A percentile compares a stretch with the other conserved stretches of the same genome.
Evolutionary conservation across 2,329 filamentous ascomycete genomes (phyloP).

Genomic region (Myriangium duriaei): DNA sequence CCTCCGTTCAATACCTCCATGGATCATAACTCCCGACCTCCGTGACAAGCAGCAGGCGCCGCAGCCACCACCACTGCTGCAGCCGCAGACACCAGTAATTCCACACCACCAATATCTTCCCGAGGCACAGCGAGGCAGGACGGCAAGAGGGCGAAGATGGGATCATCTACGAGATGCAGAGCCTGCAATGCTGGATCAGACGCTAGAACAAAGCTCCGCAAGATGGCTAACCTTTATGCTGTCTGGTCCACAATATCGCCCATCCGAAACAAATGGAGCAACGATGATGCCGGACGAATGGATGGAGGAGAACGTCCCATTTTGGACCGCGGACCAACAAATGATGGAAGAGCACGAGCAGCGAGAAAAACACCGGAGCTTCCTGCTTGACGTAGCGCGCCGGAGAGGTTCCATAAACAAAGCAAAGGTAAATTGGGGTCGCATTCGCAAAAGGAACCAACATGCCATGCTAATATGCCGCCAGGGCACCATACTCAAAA

Average conservation of each 20-base stretch:
- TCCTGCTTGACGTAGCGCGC: conserved; percentile 36
- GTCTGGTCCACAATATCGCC: conserved; percentile 19
- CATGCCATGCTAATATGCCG: too few relatives aligned
- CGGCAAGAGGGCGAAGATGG: conserved; percentile 24
- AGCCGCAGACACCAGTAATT: conserved; percentile 13
- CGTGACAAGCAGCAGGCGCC: conserved; percentile 15
- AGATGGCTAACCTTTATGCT: conserved; percentile 27
- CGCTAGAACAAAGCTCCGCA: conserved; percentile 22
- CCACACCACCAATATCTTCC: conserved; percentile 14
- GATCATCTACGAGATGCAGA: conserved; percentile 23
- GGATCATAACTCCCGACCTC: conserved; percentile 23
- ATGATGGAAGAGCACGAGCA: conserved; percentile 41
- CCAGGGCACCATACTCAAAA: conserved; percentile 56
- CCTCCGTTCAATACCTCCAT: conserved; percentile 22
- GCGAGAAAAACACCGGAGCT: conserved; percentile 34
- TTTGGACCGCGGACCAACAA: conserved; percentile 39
- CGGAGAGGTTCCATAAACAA: conserved; percentile 45
- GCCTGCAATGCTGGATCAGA: conserved; percentile 22
- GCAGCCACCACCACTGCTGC: conserved; percentile 11
- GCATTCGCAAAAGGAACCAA: too few relatives aligned
- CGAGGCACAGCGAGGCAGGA: conserved; percentile 18
- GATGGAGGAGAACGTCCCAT: conserved; percentile 37
- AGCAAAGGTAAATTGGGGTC: conserved; percentile 45
- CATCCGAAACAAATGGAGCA: conserved; percentile 20
- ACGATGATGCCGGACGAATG: conserved; percentile 31